Percentiles rank a stretch among this genome's conserved stretches.
Conservation (phyloP, 495 filamentous ascomycete species). For the Xylaria scruposa region DNA sequence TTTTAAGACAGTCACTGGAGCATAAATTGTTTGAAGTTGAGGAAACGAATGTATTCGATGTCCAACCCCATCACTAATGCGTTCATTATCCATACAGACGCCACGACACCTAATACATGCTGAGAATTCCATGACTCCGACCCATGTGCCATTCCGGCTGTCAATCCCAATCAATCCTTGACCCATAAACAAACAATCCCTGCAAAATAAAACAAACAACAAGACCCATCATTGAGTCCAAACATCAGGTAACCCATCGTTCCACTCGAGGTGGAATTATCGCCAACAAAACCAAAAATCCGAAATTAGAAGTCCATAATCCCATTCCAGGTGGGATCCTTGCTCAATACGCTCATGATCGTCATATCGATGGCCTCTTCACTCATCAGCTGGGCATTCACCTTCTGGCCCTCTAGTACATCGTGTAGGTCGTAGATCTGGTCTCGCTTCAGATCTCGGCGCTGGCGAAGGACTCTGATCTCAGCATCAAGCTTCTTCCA, state of each 20-base stretch:
- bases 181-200: background rate
- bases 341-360: slow-evolving; percentile 49
- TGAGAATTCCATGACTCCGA: background rate
- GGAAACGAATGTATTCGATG: slow-evolving; percentile 21
- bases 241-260: no score
- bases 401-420: slow-evolving; percentile 83
- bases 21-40: background rate
- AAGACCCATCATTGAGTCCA: no score
- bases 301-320: slow-evolving; percentile 36
- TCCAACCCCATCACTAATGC: no score
- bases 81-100: no score
- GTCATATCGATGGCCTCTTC: slow-evolving; percentile 73
- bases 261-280: background rate
- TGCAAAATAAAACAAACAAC: no score
- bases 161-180: background rate
- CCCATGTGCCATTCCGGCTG: slow-evolving; percentile 9
- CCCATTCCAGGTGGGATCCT: slow-evolving; percentile 49
- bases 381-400: slow-evolving; percentile 67
- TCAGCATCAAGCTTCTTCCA: slow-evolving; percentile 68
- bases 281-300: background rate
- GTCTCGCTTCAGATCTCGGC: slow-evolving; percentile 80
- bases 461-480: slow-evolving; percentile 67
- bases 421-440: slow-evolving; percentile 91
- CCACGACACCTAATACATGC: slow-evolving; percentile 11
- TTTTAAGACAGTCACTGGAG: background rate